Percentiles rank a stretch among this genome's conserved stretches.
These are phyloP conservation scores for Zygosaccharomyces gambellarensis DNA, from an alignment of 805 yeast genomes.

Conservation along the genomic window DNA sequence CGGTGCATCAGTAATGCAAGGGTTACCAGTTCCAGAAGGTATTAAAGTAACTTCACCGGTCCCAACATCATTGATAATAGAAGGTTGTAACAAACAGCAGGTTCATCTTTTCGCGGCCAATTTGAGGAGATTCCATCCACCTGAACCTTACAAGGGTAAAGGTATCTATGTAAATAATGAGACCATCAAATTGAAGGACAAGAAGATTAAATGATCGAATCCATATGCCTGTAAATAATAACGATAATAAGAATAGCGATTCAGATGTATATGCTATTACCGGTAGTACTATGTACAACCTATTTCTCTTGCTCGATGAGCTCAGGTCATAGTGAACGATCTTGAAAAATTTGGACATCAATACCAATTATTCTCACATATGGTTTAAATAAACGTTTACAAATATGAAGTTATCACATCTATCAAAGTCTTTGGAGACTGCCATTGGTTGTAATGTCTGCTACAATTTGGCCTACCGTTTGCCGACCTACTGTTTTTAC, in stretches of 20 bases:
- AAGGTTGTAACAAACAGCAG: constrained; percentile 84
- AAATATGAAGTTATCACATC: neutral
- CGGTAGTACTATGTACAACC: neutral
- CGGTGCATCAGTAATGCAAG: constrained; percentile 81
- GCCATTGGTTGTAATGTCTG: constrained; percentile 3
- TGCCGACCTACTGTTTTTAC: constrained; percentile 1
- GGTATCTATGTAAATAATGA: constrained; percentile 92
- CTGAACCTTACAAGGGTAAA: constrained; percentile 98
- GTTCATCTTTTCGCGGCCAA: constrained; percentile 85
- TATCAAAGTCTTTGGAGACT: neutral
- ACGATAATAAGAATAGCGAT: neutral
- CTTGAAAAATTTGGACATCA: constrained; percentile 3
- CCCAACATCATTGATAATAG: constrained; percentile 79
- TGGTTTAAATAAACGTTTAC: neutral
- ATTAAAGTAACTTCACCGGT: constrained; percentile 70
- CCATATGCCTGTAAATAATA: constrained; percentile 2
- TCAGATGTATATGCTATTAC: too few relatives aligned
- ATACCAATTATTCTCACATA: neutral
- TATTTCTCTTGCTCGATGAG: neutral
- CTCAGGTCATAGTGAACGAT: constrained; percentile 5
- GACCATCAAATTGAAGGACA: constrained; percentile 83
- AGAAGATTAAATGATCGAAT: constrained; percentile 70
- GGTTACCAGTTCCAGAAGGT: constrained; percentile 71
- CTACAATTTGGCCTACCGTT: constrained; percentile 5
- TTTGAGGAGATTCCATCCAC: constrained; percentile 82